Evolutionary conservation across 1,284 basidiomycete genomes (phyloP), one percentile per base, ranked within the genome.

Genomic region (Ceratobasidium sp.): DNA sequence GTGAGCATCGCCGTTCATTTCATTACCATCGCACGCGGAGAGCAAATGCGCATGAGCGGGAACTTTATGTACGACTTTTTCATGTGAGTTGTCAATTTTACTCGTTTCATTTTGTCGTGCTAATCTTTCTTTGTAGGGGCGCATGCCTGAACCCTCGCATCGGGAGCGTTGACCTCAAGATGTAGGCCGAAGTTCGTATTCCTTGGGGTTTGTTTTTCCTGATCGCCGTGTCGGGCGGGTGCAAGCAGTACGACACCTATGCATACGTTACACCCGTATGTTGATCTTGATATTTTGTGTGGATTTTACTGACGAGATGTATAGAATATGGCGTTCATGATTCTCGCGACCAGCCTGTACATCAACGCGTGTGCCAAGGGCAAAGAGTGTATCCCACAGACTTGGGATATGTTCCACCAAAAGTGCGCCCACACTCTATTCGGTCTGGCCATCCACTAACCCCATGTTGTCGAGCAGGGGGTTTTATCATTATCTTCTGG

Each of bases 401-500:
- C 97, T 8, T 99, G 97, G 97, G 96, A 98, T 83, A 98, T 98
- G 95, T 96, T 92, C 87, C 95, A 96, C 83, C 96, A 98, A 84
- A 98, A 98, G 89, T 95, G 87, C 71, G 83, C 41, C 16, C 41
- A 33, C 33, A 18, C 30, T 18, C 30, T 57, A 35, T 35, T 18
- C 8, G 16, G 8, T 48, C 46, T 66, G n/a, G 33, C n/a, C 20
- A 57, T 48, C 52, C 30, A 48, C 54, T 54, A 57, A n/a, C 38
- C 75, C n/a, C 16, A 35, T 44, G 20, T 5, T 55, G 52, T 52
- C 41, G 6, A 27, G 48, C 35, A 89, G 89, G 93, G 90, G 95
- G 95, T 59, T 97, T 96, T 88, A 92, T 97, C 90, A 92, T 97
- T 81, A 97, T 96, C 84, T 97, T 97, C 88, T 97, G 95, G 95